These are phyloP conservation scores for Gentiana straminea DNA, from an alignment of 257 asterid genomes.

Conservation along the genomic window DNA sequence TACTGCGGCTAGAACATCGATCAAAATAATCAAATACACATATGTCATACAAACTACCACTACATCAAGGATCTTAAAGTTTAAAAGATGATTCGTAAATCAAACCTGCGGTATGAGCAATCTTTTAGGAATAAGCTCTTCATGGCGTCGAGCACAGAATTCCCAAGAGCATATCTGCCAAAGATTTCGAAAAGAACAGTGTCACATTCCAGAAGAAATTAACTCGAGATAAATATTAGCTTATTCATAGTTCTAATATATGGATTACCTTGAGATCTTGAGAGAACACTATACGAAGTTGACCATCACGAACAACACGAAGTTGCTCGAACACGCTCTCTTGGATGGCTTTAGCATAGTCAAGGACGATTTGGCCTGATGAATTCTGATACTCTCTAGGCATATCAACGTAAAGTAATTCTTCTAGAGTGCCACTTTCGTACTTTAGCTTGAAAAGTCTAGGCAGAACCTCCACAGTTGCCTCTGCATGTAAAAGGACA, in stretches of 20 bases:
- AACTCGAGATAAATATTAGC: background rate
- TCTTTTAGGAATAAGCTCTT: conserved; percentile 89
- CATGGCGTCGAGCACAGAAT: conserved; percentile 96
- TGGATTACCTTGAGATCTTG: conserved; percentile 76
- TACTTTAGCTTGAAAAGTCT: conserved; percentile 79
- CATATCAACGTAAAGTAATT: conserved; percentile 90
- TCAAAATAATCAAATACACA: background rate
- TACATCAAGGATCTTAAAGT: too few species aligned
- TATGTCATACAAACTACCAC: too few species aligned
- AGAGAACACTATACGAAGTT: conserved; percentile 84
- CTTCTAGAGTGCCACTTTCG: conserved; percentile 94
- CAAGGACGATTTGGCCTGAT: conserved; percentile 88
- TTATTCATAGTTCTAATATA: too few species aligned
- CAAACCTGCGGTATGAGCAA: conserved; percentile 84
- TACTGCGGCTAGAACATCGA: background rate
- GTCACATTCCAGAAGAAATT: conserved; percentile 1
- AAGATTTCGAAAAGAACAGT: conserved; percentile 2
- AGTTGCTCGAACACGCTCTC: conserved; percentile 95
- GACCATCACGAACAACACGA: conserved; percentile 98
- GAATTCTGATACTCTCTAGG: conserved; percentile 87
- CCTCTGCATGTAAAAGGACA: conserved; percentile 40
- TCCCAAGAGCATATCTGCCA: conserved; percentile 94
- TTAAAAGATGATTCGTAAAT: background rate
- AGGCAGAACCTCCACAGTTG: conserved; percentile 88
- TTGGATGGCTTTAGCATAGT: conserved; percentile 91